Percentiles rank a stretch among this genome's conserved stretches.
Evolutionary conservation across 352 stramenopile species (phyloP).

Genomic region (Aphanomyces invadans): DNA sequence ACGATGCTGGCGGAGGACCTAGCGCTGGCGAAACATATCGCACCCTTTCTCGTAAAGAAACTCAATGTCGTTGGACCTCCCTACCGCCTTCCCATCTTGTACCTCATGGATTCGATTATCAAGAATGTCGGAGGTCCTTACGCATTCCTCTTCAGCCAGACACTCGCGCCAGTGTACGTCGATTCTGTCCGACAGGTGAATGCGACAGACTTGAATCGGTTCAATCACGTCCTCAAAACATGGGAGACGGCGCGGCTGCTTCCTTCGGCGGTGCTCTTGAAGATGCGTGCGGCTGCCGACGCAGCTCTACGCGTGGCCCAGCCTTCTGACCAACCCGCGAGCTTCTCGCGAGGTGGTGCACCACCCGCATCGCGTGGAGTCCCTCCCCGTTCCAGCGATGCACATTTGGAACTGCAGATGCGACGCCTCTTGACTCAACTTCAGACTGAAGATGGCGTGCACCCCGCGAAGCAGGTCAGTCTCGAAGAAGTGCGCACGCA

Average conservation of each 20-base stretch:
- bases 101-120: conserved; percentile 85
- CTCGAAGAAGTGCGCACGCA: conserved; percentile 80
- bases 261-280: conserved; percentile 37
- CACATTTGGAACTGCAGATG: conserved; percentile 70
- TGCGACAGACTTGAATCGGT: conserved; percentile 65
- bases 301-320: conserved; percentile 43
- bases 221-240: conserved; percentile 80
- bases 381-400: conserved; percentile 21
- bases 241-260: conserved; percentile 69
- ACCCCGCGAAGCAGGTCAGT: conserved; percentile 78
- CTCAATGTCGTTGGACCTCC: conserved; percentile 72
- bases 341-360: conserved; percentile 38
- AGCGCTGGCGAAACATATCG: conserved; percentile 71
- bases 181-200: conserved; percentile 75
- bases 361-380: neutral
- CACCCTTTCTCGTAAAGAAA: conserved; percentile 85
- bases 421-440: conserved; percentile 71
- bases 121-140: conserved; percentile 82
- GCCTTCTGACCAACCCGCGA: conserved; percentile 40
- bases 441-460: conserved; percentile 83
- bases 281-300: conserved; percentile 64
- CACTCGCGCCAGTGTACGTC: conserved; percentile 77
- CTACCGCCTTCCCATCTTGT: conserved; percentile 86
- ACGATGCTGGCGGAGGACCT: conserved; percentile 76
- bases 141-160: conserved; percentile 47